Conservation (phyloP, 2,329 filamentous ascomycete genomes). For the Geosmithia putterillii region DNA sequence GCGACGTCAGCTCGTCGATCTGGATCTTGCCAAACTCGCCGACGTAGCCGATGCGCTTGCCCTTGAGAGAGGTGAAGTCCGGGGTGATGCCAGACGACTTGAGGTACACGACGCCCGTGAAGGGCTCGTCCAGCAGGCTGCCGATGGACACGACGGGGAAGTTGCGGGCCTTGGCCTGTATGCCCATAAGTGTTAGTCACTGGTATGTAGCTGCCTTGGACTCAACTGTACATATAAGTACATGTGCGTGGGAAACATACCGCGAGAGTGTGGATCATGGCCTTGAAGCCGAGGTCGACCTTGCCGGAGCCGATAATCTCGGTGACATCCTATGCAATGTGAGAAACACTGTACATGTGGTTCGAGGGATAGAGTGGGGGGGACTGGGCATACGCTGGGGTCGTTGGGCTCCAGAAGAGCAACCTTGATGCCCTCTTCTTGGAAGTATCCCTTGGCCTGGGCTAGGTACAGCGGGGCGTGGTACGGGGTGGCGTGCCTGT, state of each 20-base stretch:
- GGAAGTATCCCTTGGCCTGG: slow-evolving; percentile 63
- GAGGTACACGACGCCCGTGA: slow-evolving; percentile 68
- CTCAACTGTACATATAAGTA: not conserved
- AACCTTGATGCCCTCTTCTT: slow-evolving; percentile 65
- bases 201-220: not conserved
- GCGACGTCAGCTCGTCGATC: slow-evolving; percentile 67
- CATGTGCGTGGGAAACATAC: slow-evolving; percentile 22
- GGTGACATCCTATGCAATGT: slow-evolving; percentile 52
- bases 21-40: slow-evolving; percentile 77
- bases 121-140: slow-evolving; percentile 66
- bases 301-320: slow-evolving; percentile 69
- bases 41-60: slow-evolving; percentile 68
- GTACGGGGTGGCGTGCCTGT: slow-evolving; percentile 73
- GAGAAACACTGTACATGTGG: not conserved
- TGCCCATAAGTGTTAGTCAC: not conserved
- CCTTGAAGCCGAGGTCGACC: slow-evolving; percentile 70
- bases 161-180: slow-evolving; percentile 58
- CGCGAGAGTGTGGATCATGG: slow-evolving; percentile 73
- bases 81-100: slow-evolving; percentile 62
- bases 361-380: not conserved
- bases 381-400: slow-evolving; percentile 36
- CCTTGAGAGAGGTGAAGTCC: slow-evolving; percentile 63
- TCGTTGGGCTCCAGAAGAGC: slow-evolving; percentile 70
- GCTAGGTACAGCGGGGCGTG: slow-evolving; percentile 68
- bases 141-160: slow-evolving; percentile 64